Percentiles rank a stretch among this genome's conserved stretches.
Evolutionary conservation across 805 yeast genomes (phyloP).

Genomic region (Teunomyces barrocoloradensis): DNA sequence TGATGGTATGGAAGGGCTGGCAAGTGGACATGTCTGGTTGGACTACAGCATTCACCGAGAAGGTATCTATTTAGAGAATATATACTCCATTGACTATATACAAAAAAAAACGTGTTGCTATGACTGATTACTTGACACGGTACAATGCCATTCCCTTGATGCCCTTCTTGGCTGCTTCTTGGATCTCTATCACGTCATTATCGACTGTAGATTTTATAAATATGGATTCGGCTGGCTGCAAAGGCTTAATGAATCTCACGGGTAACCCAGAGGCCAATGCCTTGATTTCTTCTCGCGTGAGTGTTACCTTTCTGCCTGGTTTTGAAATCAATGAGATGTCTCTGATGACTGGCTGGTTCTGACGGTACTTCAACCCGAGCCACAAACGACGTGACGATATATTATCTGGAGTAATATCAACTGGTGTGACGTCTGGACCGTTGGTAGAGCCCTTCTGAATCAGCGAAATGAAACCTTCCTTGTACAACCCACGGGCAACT

Average conservation of each 20-base stretch:
- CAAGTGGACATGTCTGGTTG: constrained; percentile 83
- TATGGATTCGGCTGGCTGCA: constrained; percentile 86
- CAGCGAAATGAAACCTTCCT: constrained; percentile 84
- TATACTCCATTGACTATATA: constrained; percentile 6
- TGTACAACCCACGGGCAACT: constrained; percentile 79
- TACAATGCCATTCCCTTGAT: constrained; percentile 78
- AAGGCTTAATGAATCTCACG: constrained; percentile 72
- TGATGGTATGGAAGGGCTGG: constrained; percentile 80
- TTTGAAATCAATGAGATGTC: constrained; percentile 73
- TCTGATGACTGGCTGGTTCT: constrained; percentile 72
- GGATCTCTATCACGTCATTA: constrained; percentile 62
- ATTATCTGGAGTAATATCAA: constrained; percentile 82
- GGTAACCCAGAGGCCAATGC: constrained; percentile 73
- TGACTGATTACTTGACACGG: constrained; percentile 51
- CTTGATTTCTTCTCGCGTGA: constrained; percentile 61
- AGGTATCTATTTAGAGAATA: constrained; percentile 23
- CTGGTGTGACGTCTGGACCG: constrained; percentile 79
- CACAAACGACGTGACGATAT: constrained; percentile 83
- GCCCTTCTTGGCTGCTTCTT: constrained; percentile 78
- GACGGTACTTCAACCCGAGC: constrained; percentile 87
- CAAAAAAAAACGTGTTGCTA: constrained; percentile 3
- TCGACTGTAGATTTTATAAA: constrained; percentile 54
- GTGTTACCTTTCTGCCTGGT: constrained; percentile 75
- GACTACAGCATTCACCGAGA: constrained; percentile 58
- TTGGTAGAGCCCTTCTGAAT: constrained; percentile 78